These are phyloP conservation scores for Hemileccinum hortonii DNA, from an alignment of 1,284 basidiomycete species.

Conservation along the genomic window DNA sequence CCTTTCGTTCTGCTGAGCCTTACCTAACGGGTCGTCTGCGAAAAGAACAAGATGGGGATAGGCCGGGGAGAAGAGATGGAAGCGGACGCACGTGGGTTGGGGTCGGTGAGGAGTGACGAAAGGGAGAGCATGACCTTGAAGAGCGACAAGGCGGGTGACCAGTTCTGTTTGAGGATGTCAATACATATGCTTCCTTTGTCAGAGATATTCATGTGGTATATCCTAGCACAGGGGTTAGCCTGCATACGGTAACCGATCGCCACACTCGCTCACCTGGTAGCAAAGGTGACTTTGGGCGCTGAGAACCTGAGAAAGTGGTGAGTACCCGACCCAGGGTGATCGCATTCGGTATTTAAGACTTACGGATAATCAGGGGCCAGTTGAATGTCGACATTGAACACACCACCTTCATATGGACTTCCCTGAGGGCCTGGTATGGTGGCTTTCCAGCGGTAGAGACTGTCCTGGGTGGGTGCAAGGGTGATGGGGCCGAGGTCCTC, in stretches of 20 bases:
- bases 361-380: slow-evolving; percentile 84
- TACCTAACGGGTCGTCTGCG: slow-evolving; percentile 71
- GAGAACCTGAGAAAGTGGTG: slow-evolving; percentile 59
- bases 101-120: slow-evolving; percentile 84
- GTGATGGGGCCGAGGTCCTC: slow-evolving; percentile 80
- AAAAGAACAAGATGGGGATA: slow-evolving; percentile 9
- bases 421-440: slow-evolving; percentile 82
- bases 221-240: slow-evolving; percentile 45
- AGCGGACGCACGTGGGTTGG: slow-evolving; percentile 72
- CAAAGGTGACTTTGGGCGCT: slow-evolving; percentile 76
- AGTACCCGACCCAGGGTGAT: not conserved
- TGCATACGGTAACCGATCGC: not conserved
- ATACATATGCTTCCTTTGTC: slow-evolving; percentile 72
- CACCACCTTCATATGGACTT: slow-evolving; percentile 85
- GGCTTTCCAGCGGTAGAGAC: slow-evolving; percentile 66
- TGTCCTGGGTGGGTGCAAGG: slow-evolving; percentile 62
- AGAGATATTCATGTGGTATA: slow-evolving; percentile 93
- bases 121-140: slow-evolving; percentile 91
- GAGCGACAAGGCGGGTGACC: slow-evolving; percentile 87
- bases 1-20: not conserved
- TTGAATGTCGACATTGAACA: slow-evolving; percentile 73
- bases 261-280: slow-evolving; percentile 56
- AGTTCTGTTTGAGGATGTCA: slow-evolving; percentile 84
- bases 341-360: slow-evolving; percentile 1
- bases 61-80: not conserved